Base-by-base conservation (phyloP, 2,329 filamentous ascomycete species). In the Huntiella omanensis region DNA sequence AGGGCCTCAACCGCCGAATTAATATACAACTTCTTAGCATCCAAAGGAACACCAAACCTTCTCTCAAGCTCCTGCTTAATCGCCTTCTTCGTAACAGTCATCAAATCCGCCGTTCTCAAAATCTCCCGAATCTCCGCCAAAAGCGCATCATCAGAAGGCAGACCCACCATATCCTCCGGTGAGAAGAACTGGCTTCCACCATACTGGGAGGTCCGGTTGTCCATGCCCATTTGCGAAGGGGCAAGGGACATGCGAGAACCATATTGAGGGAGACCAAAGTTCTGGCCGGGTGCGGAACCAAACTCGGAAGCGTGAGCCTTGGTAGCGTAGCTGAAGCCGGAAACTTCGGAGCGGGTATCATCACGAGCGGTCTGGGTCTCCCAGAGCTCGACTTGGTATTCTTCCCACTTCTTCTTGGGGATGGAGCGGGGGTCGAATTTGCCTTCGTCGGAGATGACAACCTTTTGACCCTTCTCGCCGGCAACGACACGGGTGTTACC, bases 81-180 rank as follows among this genome's bases (percentile, higher is more conserved):
- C 55, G 83, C 85, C 75, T 98, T 98, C 77, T 98, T 98, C 53
- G 91, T 98, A 38, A 98, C 84, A 4, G 76, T 87, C 91, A 98
- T 98, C 58, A 98, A 66, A 64, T 98, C 91, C 2, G 86, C 87
- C 10, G 82, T 92, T 54, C 79, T 75, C 51, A 98, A 67, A 52
- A 98, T 94, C 57, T 95, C 86, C 44, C 91, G 75, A 55, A 98
- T 98, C 69, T 98, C 91, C 0, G 85, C 80, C 52, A 98, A 67
- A 43, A 98, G 69, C 8, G 84, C 81, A 57, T 98, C 91, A 55
- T 98, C 91, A 51, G 72, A 83, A 0, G 91, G 91, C 57, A 95
- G 64, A 48, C 80, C 76, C 5, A 73, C 69, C 54, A 93, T 69
- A 55, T 87, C 81, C 45, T 75, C 71, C n/a, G 71, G 65, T 7